Conservation (phyloP, 305 asterid species). For the Fraxinus dipetala region DNA sequence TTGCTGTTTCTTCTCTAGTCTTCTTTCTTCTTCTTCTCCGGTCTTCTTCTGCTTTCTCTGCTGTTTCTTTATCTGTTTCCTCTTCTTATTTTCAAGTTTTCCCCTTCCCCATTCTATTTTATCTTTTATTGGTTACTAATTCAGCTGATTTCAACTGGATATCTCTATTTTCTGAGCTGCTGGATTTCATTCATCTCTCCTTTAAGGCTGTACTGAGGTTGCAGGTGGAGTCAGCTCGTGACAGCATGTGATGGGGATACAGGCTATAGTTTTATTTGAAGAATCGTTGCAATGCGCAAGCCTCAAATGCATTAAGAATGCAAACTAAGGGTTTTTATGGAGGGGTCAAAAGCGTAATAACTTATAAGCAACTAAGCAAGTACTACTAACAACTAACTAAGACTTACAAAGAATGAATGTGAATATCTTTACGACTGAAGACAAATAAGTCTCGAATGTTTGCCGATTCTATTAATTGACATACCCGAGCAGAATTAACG, state of each 20-base stretch:
- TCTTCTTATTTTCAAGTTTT: too few relatives aligned
- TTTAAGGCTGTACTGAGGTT: too few relatives aligned
- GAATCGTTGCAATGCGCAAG: background rate
- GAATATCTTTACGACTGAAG: background rate
- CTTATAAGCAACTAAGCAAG: background rate
- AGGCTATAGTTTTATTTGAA: background rate
- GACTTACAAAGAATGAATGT: slow-evolving; percentile 1
- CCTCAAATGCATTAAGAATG: background rate
- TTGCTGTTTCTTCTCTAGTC: too few relatives aligned
- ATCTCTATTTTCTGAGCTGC: too few relatives aligned
- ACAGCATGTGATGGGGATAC: background rate
- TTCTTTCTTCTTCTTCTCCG: too few relatives aligned
- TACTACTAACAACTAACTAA: background rate
- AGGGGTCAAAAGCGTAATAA: background rate
- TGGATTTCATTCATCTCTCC: too few relatives aligned
- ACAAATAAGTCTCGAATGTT: background rate
- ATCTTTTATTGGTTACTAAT: too few relatives aligned
- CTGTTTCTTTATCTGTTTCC: too few relatives aligned
- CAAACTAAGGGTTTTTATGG: background rate
- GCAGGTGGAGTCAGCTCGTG: too few relatives aligned
- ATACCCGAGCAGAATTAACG: slow-evolving; percentile 35
- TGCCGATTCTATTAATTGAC: slow-evolving; percentile 19
- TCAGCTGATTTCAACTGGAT: too few relatives aligned
- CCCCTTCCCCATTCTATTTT: too few relatives aligned
- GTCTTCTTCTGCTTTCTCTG: too few relatives aligned